Evolutionary conservation across 129 eudicot genomes (phyloP).

Genomic region (Saposhnikovia divaricata): DNA sequence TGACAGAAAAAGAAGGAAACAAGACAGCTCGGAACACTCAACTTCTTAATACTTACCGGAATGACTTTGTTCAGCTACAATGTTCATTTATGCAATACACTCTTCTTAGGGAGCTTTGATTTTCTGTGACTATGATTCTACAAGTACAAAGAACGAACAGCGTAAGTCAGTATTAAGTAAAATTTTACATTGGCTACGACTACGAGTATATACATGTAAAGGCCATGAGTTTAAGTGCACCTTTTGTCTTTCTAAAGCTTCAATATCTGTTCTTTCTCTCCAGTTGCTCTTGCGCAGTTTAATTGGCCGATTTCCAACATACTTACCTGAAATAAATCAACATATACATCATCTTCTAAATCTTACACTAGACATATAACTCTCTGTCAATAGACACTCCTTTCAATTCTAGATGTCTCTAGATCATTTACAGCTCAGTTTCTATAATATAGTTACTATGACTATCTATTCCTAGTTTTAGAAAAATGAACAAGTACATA

Average conservation of each 20-base stretch:
- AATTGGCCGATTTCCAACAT: conserved; percentile 94
- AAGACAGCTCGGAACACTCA: background rate
- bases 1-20: background rate
- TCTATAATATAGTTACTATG: background rate
- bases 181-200: background rate
- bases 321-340: conserved; percentile 48
- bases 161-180: background rate
- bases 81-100: conserved; percentile 80
- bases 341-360: background rate
- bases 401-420: background rate
- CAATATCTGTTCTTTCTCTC: conserved; percentile 86
- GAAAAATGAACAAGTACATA: background rate
- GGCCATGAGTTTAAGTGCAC: conserved; percentile 17
- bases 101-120: conserved; percentile 58
- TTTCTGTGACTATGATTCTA: conserved; percentile 75
- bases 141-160: background rate
- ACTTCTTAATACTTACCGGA: background rate
- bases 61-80: background rate
- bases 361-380: background rate
- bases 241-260: conserved; percentile 84
- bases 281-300: conserved; percentile 95
- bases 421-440: background rate
- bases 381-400: background rate
- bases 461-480: background rate
- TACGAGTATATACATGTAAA: background rate